Percentiles rank a stretch among this genome's conserved stretches.
phyloP scores from a whole-genome alignment of 2,329 filamentous ascomycete genomes.

The Diatrype stigma region DNA sequence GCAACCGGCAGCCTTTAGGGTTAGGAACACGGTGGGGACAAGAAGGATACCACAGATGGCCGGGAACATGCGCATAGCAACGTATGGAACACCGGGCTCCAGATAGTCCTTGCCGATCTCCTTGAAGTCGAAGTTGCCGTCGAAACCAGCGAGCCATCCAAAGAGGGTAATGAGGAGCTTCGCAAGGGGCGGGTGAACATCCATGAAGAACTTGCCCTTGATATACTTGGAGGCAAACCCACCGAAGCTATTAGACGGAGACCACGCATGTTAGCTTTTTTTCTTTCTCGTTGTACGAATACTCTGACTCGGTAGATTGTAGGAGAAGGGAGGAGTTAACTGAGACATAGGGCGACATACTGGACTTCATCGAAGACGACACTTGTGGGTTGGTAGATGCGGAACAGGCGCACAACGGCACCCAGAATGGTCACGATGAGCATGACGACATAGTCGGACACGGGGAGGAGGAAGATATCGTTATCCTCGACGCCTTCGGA shows the following conservation, averaged over 20 bases:
- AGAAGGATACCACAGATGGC: conserved; percentile 84
- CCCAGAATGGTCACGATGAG: conserved; percentile 69
- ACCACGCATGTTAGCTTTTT: conserved; percentile 7
- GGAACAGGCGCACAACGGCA: conserved; percentile 79
- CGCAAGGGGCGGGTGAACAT: conserved; percentile 95
- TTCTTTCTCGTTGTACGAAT: not conserved
- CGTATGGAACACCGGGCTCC: conserved; percentile 91
- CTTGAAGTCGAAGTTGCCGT: conserved; percentile 97
- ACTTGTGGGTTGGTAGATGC: conserved; percentile 92
- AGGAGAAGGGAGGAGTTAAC: conserved; percentile 1
- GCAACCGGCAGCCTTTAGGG: conserved; percentile 85
- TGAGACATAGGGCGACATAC: conserved; percentile 55
- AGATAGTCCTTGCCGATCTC: conserved; percentile 99
- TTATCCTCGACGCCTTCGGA: conserved; percentile 82
- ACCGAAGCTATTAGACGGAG: conserved; percentile 67
- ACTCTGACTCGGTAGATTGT: not conserved
- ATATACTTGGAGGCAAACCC: conserved; percentile 99
- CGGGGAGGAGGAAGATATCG: conserved; percentile 83
- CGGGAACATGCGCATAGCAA: conserved; percentile 92
- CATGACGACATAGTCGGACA: conserved; percentile 78
- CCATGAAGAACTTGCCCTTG: conserved; percentile 99
- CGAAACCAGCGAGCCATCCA: conserved; percentile 90
- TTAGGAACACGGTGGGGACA: conserved; percentile 90
- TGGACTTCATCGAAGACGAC: conserved; percentile 99
- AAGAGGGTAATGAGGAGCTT: conserved; percentile 95